phyloP scores from a whole-genome alignment of 495 filamentous ascomycete genomes.

The Hyaloscypha bicolor region DNA sequence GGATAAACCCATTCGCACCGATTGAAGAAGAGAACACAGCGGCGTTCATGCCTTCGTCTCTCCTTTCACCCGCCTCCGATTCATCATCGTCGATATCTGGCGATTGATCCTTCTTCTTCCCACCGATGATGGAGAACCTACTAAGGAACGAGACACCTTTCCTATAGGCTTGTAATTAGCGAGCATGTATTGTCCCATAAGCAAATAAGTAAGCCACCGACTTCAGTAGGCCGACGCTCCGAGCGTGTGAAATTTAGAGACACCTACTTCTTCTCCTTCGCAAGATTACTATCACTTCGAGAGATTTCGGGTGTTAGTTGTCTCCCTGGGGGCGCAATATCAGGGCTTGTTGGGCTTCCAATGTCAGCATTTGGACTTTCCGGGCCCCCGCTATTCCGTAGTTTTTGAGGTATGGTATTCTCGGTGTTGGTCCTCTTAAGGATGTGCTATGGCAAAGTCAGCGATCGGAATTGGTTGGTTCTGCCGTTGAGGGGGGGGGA shows the following conservation, averaged over 20 bases:
- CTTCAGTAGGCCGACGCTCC: constrained; percentile 13
- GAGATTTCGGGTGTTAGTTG: constrained; percentile 35
- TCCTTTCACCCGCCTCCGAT: constrained; percentile 65
- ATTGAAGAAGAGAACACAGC: constrained; percentile 79
- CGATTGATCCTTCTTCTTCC: constrained; percentile 69
- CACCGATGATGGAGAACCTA: constrained; percentile 72
- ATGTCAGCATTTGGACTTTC: constrained; percentile 54
- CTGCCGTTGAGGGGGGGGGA: not conserved
- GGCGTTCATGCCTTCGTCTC: constrained; percentile 74
- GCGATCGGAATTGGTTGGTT: not conserved
- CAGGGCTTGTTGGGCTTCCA: constrained; percentile 50
- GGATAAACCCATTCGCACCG: constrained; percentile 73
- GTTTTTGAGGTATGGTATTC: constrained; percentile 65
- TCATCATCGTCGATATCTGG: constrained; percentile 65
- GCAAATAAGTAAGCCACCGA: constrained; percentile 7
- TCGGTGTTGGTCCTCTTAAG: constrained; percentile 80
- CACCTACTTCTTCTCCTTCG: constrained; percentile 46
- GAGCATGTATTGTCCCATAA: constrained; percentile 4
- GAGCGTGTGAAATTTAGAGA: constrained; percentile 21
- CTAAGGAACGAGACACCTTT: constrained; percentile 92
- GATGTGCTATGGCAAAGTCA: constrained; percentile 54
- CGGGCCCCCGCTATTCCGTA: constrained; percentile 53
- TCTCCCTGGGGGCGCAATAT: constrained; percentile 39
- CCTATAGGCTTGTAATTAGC: constrained; percentile 48
- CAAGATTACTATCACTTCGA: constrained; percentile 44